Conservation (phyloP, 129 eudicot species). For the Chrysanthemum makinoi region DNA sequence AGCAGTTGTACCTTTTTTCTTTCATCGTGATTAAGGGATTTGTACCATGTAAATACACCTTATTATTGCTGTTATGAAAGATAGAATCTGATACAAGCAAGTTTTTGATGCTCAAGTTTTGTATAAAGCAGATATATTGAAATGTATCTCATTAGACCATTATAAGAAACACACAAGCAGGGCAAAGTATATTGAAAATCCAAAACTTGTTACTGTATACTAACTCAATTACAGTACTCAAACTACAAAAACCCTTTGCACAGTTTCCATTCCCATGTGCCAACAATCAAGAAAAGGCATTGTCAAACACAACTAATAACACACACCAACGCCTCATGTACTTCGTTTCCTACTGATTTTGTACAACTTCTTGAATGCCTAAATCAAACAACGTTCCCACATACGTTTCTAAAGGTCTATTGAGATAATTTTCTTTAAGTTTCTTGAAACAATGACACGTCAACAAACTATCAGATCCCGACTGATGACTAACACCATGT, state of each 20-base stretch:
- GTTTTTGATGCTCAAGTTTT: not conserved
- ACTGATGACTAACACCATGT: constrained; percentile 50
- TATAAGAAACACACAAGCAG: constrained; percentile 2
- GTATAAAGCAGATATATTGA: not conserved
- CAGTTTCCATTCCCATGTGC: constrained; percentile 7
- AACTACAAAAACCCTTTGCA: constrained; percentile 20
- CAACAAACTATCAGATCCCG: constrained; percentile 60
- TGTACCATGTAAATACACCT: not conserved
- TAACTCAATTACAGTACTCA: constrained; percentile 28
- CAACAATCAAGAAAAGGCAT: constrained; percentile 16
- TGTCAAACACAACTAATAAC: constrained; percentile 19
- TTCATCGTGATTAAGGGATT: not conserved
- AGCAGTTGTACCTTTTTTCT: not conserved
- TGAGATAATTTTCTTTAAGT: constrained; percentile 39
- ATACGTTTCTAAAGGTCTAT: constrained; percentile 40
- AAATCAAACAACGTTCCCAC: constrained; percentile 45
- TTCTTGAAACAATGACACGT: constrained; percentile 45
- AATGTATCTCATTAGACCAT: constrained; percentile 1
- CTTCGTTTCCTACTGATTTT: constrained; percentile 19
- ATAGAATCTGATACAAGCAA: not conserved
- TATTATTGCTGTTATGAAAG: not conserved
- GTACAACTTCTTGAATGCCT: constrained; percentile 36
- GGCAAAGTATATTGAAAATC: constrained; percentile 10
- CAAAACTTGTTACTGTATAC: constrained; percentile 23
- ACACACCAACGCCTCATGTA: constrained; percentile 11